phyloP scores from a whole-genome alignment of 1,139 yeast species.

The Tardiomyces digboiensis region DNA sequence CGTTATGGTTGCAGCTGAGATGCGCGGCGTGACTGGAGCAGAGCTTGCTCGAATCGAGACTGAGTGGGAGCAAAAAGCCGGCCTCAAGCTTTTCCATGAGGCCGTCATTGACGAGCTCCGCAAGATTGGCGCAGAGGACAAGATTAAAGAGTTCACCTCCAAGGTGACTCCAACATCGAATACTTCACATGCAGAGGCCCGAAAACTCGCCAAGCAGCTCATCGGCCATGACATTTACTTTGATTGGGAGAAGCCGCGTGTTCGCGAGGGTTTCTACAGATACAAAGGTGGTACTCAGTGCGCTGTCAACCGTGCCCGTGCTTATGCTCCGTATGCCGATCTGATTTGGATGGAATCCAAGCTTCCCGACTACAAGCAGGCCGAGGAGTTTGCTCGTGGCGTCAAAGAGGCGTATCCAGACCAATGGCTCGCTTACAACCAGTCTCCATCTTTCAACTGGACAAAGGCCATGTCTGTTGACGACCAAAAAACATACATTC shows the following conservation, averaged over 20 bases:
- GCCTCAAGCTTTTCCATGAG: constrained; percentile 81
- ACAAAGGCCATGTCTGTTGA: constrained; percentile 81
- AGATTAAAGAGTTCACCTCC: constrained; percentile 57
- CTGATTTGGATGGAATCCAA: constrained; percentile 99
- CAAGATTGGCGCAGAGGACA: constrained; percentile 45
- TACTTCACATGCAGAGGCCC: constrained; percentile 74
- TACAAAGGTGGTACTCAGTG: constrained; percentile 96
- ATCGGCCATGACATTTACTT: constrained; percentile 81
- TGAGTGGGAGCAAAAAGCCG: constrained; percentile 79
- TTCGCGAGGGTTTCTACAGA: constrained; percentile 96
- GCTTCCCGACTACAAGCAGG: constrained; percentile 89
- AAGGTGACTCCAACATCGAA: constrained; percentile 68
- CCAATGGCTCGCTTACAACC: constrained; percentile 94
- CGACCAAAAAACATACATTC: constrained; percentile 87
- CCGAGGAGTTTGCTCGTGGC: constrained; percentile 91
- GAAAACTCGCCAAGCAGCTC: constrained; percentile 63
- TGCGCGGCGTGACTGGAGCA: constrained; percentile 60
- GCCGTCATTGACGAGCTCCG: constrained; percentile 78
- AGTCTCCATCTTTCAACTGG: constrained; percentile 98
- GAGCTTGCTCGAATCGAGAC: constrained; percentile 65
- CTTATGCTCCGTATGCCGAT: constrained; percentile 92
- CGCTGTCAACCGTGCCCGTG: constrained; percentile 96
- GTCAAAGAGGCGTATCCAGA: constrained; percentile 74
- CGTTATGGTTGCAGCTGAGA: constrained; percentile 76
- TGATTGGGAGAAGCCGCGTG: constrained; percentile 96